Base-by-base conservation (phyloP, 495 filamentous ascomycete genomes). In the Neurospora sp. region DNA sequence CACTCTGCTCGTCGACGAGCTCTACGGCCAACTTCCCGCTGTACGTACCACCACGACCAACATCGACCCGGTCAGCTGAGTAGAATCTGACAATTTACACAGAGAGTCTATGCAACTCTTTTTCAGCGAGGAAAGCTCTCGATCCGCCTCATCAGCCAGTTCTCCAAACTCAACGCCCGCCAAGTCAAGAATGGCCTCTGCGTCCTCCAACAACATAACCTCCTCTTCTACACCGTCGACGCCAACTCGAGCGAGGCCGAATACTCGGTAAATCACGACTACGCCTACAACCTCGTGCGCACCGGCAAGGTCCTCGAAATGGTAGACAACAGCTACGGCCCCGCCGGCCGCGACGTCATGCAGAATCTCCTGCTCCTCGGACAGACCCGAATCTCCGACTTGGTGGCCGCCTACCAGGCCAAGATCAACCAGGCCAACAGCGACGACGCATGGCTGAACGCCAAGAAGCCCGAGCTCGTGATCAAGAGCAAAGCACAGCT, bases 21-120 rank as follows among this genome's bases (percentile, higher is more conserved):
- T 91, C 27, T 93, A 94, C 81, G 96, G 96, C 75, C 92, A 97
- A 78, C 87, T 99, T 38, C 91, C 93, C 69, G 92, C 93, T 79
- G 95, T 98, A 91, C 77, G 93, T 86, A 41, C 71, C 44, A 38
- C 20, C 42, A 45, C 18, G 18, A n/a, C 42, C 42, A 45, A 45
- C n/a, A 18, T 18, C 42, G 18, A 44, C 9, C 18, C 18, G 42
- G n/a, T n/a, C 18, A 45, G 3, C 7, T 37, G 35, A 37, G 42
- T 16, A 45, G 42, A 45, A 9, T n/a, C 42, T 45, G 42, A 45
- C 18, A 45, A 18, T n/a, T 45, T 8, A 18, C 31, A 20, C 75
- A 93, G 91, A 88, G 89, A 76, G 91, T 98, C 77, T 95, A 96
- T 74, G 84, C 89, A n/a, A 87, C 88, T 68, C 89, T 99, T 73